A percentile compares a stretch with the other conserved stretches of the same genome.
These are phyloP conservation scores for Globisporangium middletonii DNA, from an alignment of 352 stramenopile genomes.

Conservation along the genomic window DNA sequence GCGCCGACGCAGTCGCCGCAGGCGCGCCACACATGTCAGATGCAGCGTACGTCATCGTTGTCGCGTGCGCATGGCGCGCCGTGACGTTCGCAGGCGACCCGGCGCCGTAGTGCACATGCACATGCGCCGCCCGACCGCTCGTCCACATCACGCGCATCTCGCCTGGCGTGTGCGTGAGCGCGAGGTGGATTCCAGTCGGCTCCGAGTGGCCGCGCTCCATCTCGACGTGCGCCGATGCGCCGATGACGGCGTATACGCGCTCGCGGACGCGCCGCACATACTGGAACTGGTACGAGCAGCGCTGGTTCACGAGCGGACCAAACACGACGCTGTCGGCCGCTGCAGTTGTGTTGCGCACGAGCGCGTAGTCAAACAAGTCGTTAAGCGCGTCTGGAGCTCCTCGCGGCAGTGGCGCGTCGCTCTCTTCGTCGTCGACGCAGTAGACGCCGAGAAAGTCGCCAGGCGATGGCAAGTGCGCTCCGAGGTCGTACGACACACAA, in stretches of 20 bases:
- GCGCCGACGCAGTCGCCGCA: slow-evolving; percentile 12
- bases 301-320: slow-evolving; percentile 44
- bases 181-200: slow-evolving; percentile 19
- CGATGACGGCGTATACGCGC: slow-evolving; percentile 1
- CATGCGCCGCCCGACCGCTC: slow-evolving; percentile 25
- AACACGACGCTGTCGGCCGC: slow-evolving; percentile 16
- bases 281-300: slow-evolving; percentile 38
- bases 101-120: slow-evolving; percentile 28
- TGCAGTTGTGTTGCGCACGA: slow-evolving; percentile 9
- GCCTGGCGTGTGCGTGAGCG: slow-evolving; percentile 9
- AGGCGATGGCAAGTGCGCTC: not conserved
- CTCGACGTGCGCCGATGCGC: slow-evolving; percentile 22
- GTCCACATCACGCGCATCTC: slow-evolving; percentile 60
- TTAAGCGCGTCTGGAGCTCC: not conserved
- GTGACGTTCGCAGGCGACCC: slow-evolving; percentile 8
- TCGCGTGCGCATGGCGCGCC: too few relatives aligned
- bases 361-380: slow-evolving; percentile 22
- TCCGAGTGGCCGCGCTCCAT: slow-evolving; percentile 34
- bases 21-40: slow-evolving; percentile 23
- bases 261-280: slow-evolving; percentile 10
- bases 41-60: slow-evolving; percentile 10
- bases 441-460: slow-evolving; percentile 32
- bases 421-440: slow-evolving; percentile 25
- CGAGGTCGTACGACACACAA: slow-evolving; percentile 14
- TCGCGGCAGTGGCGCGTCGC: not conserved